These are phyloP conservation scores for Cryphonectria naterciae DNA, from an alignment of 2,329 filamentous ascomycete genomes.

Conservation along the genomic window DNA sequence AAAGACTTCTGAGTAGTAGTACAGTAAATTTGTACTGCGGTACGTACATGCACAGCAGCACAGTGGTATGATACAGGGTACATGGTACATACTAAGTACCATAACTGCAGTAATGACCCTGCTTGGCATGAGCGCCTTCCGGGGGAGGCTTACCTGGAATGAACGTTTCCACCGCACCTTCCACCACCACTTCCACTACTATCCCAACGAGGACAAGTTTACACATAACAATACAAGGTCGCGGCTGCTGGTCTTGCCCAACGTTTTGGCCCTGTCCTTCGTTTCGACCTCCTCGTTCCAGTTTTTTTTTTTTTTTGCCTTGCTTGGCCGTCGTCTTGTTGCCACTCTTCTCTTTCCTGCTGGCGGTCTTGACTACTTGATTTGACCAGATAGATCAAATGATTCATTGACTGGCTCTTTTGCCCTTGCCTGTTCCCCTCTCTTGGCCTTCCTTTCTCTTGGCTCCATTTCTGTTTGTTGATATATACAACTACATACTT, in stretches of 20 bases:
- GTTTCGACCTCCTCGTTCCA: conserved; percentile 7
- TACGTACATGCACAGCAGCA: not conserved
- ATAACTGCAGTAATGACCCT: not conserved
- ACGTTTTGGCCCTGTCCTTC: conserved; percentile 2
- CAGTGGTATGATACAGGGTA: not conserved
- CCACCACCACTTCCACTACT: not conserved
- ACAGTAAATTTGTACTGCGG: not conserved
- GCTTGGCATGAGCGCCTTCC: not conserved
- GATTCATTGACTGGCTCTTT: not conserved
- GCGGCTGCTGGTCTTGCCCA: conserved; percentile 13
- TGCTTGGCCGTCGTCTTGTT: not conserved
- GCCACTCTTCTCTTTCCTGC: not conserved
- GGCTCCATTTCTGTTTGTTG: not conserved
- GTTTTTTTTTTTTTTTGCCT: not conserved
- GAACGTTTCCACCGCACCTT: conserved; percentile 4
- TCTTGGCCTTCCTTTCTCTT: not conserved
- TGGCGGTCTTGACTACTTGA: not conserved
- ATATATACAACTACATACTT: not conserved
- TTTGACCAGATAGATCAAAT: not conserved
- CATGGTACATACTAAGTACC: not conserved
- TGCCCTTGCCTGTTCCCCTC: conserved; percentile 3
- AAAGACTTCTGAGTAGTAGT: not conserved
- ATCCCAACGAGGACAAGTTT: conserved; percentile 1
- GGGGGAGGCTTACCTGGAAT: conserved; percentile 9
- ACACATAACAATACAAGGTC: conserved; percentile 13